Conservation (phyloP, 306 rosid genomes). For the Quercus ilex region DNA sequence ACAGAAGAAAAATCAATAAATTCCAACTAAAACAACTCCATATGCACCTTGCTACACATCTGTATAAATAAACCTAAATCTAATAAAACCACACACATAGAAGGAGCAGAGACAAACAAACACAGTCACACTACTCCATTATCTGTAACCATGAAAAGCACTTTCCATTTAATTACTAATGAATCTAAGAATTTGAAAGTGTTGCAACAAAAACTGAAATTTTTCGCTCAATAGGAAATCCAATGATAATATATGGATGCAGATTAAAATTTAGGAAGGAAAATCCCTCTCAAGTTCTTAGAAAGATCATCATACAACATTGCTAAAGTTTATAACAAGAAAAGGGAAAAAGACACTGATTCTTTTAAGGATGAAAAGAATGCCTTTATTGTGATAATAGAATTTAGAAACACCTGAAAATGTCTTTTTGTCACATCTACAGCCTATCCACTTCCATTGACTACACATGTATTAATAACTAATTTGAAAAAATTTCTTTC, state of each 20-base stretch:
- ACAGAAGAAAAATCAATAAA: constrained; percentile 22
- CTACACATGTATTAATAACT: background rate
- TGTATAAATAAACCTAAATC: background rate
- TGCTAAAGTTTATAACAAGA: background rate
- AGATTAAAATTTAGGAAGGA: background rate
- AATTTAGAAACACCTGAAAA: background rate
- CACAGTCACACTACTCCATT: background rate
- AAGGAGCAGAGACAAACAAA: background rate
- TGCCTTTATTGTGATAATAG: background rate
- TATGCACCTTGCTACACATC: background rate
- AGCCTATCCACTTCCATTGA: background rate
- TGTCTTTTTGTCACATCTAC: background rate
- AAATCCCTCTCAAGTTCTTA: background rate
- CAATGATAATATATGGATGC: background rate
- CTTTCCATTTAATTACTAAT: background rate
- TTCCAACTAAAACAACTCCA: constrained; percentile 14
- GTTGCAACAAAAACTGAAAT: background rate
- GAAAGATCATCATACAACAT: background rate
- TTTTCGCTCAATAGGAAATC: background rate
- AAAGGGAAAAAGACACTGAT: background rate
- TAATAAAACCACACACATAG: background rate
- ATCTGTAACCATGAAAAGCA: background rate
- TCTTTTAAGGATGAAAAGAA: background rate
- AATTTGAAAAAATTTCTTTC: background rate
- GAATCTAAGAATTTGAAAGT: background rate